Conservation (phyloP, 2,329 filamentous ascomycete genomes). For the Pyrenochaeta sp. region DNA sequence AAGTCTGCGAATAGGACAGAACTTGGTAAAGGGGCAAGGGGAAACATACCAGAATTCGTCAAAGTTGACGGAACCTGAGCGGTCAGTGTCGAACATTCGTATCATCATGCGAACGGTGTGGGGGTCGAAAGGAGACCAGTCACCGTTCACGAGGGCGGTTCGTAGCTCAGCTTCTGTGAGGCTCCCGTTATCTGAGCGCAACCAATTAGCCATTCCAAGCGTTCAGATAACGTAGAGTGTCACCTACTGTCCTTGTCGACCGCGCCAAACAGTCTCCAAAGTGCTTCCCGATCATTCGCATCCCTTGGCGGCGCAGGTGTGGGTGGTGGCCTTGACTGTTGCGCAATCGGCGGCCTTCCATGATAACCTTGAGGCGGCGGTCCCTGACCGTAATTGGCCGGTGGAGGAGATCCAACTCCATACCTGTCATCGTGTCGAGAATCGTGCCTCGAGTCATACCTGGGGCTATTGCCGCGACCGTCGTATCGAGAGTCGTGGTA, state of each 20-base stretch:
- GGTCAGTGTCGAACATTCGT: slow-evolving; percentile 96
- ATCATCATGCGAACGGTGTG: slow-evolving; percentile 99
- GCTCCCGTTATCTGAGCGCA: slow-evolving; percentile 71
- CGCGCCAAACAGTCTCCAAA: slow-evolving; percentile 86
- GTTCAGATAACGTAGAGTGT: background rate
- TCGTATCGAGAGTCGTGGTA: slow-evolving; percentile 49
- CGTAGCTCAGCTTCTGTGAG: slow-evolving; percentile 88
- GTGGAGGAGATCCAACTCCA: slow-evolving; percentile 57
- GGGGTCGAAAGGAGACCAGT: slow-evolving; percentile 92
- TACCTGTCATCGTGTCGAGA: slow-evolving; percentile 30
- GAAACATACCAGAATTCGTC: slow-evolving; percentile 80
- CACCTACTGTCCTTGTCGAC: slow-evolving; percentile 82
- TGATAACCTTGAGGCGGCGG: slow-evolving; percentile 69
- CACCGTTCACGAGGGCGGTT: slow-evolving; percentile 91
- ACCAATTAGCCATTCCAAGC: slow-evolving; percentile 9
- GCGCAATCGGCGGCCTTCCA: slow-evolving; percentile 67
- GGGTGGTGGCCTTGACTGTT: slow-evolving; percentile 51
- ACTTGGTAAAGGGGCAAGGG: background rate
- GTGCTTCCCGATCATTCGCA: slow-evolving; percentile 71
- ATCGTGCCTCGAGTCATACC: slow-evolving; percentile 38
- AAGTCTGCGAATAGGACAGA: background rate
- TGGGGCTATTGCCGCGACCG: slow-evolving; percentile 30
- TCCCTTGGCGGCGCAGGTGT: slow-evolving; percentile 63
- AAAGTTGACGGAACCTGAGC: slow-evolving; percentile 88
- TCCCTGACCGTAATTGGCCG: slow-evolving; percentile 61